Percentiles rank a stretch among this genome's conserved stretches.
phyloP scores from a whole-genome alignment of 2,329 filamentous ascomycete genomes.

The Fusarium acutatum region DNA sequence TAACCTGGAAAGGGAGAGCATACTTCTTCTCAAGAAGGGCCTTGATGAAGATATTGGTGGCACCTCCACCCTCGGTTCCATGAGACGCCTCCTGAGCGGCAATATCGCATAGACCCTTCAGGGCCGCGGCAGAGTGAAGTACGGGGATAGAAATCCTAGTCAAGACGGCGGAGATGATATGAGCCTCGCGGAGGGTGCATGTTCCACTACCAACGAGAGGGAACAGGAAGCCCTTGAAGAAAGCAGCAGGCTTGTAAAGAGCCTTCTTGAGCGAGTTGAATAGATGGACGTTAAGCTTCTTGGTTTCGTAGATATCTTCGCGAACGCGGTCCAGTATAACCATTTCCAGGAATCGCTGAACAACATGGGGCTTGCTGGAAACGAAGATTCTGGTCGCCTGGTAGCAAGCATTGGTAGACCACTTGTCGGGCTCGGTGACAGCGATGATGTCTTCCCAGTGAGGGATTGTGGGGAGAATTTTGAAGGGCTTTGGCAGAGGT shows the following conservation, averaged over 20 bases:
- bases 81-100: slow-evolving; percentile 87
- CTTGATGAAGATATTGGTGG: slow-evolving; percentile 95
- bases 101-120: slow-evolving; percentile 94
- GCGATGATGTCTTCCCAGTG: slow-evolving; percentile 89
- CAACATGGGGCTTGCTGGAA: slow-evolving; percentile 79
- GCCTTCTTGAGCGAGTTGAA: slow-evolving; percentile 93
- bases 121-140: slow-evolving; percentile 87
- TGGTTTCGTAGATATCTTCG: slow-evolving; percentile 91
- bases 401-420: slow-evolving; percentile 81
- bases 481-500: slow-evolving; percentile 97
- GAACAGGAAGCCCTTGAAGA: slow-evolving; percentile 96
- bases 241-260: slow-evolving; percentile 92
- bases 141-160: slow-evolving; percentile 87
- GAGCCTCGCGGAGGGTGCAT: slow-evolving; percentile 92
- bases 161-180: slow-evolving; percentile 89
- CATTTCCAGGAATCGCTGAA: slow-evolving; percentile 85
- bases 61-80: slow-evolving; percentile 85
- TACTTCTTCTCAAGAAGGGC: slow-evolving; percentile 96
- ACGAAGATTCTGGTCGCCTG: slow-evolving; percentile 94
- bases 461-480: slow-evolving; percentile 90
- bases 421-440: slow-evolving; percentile 80
- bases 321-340: slow-evolving; percentile 91
- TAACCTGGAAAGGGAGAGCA: slow-evolving; percentile 91
- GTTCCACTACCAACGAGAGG: slow-evolving; percentile 84
- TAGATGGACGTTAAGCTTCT: slow-evolving; percentile 94